Percentiles rank a stretch among this genome's conserved stretches.
Evolutionary conservation across 2,329 filamentous ascomycete species (phyloP).

Genomic region (Seiridium cupressi): DNA sequence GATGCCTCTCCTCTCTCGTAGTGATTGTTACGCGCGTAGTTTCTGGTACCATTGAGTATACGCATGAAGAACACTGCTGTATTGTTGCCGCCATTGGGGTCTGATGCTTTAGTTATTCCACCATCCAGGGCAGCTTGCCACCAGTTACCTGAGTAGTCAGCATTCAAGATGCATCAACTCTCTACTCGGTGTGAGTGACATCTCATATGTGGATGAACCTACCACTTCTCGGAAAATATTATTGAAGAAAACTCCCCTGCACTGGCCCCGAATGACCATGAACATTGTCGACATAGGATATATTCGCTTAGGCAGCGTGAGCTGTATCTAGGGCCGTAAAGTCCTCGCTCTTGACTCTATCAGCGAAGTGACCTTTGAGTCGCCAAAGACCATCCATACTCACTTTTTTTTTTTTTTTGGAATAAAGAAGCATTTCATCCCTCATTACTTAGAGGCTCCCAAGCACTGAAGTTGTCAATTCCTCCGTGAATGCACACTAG

Average conservation of each 20-base stretch:
- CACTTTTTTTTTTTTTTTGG: conserved; percentile 32
- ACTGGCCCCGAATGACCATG: conserved; percentile 27
- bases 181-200: background rate
- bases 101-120: conserved; percentile 19
- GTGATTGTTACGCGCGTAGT: conserved; percentile 24
- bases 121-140: conserved; percentile 23
- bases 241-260: conserved; percentile 28
- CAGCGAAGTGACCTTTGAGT: background rate
- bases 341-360: conserved; percentile 22
- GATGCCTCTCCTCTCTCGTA: conserved; percentile 28
- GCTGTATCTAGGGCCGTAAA: conserved; percentile 23
- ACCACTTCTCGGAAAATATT: conserved; percentile 26
- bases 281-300: conserved; percentile 24
- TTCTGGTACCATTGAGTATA: conserved; percentile 28
- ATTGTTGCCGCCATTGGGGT: conserved; percentile 20
- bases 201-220: conserved; percentile 2
- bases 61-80: conserved; percentile 27
- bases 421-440: conserved; percentile 38
- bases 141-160: conserved; percentile 15
- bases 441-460: conserved; percentile 30
- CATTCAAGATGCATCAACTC: background rate
- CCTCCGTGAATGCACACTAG: conserved; percentile 25
- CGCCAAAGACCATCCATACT: background rate
- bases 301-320: conserved; percentile 23
- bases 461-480: conserved; percentile 30